Evolutionary conservation across 106 monocot genomes (phyloP).

Genomic region (Phalaenopsis aphrodite): DNA sequence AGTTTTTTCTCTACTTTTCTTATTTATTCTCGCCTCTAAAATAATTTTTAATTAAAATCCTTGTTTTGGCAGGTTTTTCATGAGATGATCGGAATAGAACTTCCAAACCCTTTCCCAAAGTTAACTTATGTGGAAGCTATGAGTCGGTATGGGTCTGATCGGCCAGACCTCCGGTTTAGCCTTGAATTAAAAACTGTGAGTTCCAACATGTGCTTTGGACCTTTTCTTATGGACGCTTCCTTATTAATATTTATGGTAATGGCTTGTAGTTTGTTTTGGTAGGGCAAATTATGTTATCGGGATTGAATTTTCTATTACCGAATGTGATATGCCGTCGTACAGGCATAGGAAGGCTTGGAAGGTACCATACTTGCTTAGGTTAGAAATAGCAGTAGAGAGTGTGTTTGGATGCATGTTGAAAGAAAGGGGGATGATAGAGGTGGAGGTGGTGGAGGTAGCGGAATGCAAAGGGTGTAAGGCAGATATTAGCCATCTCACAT

Average conservation of each 20-base stretch:
- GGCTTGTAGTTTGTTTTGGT: not conserved
- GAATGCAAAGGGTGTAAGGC: no score
- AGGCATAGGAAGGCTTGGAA: no score
- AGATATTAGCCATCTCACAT: no score
- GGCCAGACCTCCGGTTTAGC: constrained; percentile 87
- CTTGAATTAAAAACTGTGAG: constrained; percentile 83
- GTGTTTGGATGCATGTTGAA: no score
- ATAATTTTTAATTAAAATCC: constrained; percentile 6
- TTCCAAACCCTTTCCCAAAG: constrained; percentile 88
- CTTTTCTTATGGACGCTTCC: not conserved
- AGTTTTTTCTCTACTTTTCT: not conserved
- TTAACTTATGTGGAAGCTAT: constrained; percentile 90
- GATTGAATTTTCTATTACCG: not conserved
- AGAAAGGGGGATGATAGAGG: no score
- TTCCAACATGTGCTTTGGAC: not conserved
- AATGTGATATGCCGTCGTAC: no score
- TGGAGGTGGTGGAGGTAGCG: no score
- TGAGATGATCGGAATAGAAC: constrained; percentile 61
- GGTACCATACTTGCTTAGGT: no score
- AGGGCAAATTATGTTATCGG: not conserved
- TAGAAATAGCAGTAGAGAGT: no score
- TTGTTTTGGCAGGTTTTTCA: constrained; percentile 54
- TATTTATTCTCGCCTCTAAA: constrained; percentile 3
- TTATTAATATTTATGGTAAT: not conserved
- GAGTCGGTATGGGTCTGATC: constrained; percentile 77